Base-by-base conservation (phyloP, 306 rosid species). In the Gastrolobium bilobum region DNA sequence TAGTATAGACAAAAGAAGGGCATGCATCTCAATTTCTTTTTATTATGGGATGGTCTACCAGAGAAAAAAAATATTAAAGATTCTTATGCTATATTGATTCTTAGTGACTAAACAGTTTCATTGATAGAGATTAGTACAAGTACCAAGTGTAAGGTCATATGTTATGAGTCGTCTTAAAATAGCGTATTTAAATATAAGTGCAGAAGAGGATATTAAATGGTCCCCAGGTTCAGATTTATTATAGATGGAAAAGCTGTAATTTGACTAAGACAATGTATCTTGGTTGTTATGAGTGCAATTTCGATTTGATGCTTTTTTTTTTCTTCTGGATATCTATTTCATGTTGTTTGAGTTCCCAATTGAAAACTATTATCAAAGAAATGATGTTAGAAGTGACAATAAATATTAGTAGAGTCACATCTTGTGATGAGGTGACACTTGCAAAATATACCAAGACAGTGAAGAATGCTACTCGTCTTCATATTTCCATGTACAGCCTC, bases 321-420 rank as follows among this genome's bases (percentile, higher is more conserved):
- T 56, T 7, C 5, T 50, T 40, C 31, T 77, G 26, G 10, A 50
- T 40, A 5, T 74, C 7, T 52, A 44, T 68, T 6, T 70, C 46
- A 34, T 63, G 61, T 68, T 70, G 76, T 64, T 85, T 15, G 75
- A 68, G 29, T 48, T 38, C 40, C 50, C 6, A 29, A 67, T 34
- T 62, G 56, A 13, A 53, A 68, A 70, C 34, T 48, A 20, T 46
- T 37, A 34, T 73, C 79, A 59, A 81, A 31, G 86, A 81, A 70
- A 52, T 43, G 68, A 81, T 66, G 79, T 54, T 43, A 37, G 71
- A 74, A 75, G 74, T 79, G 82, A 59, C 84, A 68, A 72, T 29
- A 29, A 83, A 61, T 30, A 80, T 42, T 77, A 71, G 87, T 88
- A 79, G 67, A 82, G 89, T 82, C 91, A 84, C 85, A 80, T 87